Conservation (phyloP, 352 stramenopile genomes). For the Nothophytophthora sp. region DNA sequence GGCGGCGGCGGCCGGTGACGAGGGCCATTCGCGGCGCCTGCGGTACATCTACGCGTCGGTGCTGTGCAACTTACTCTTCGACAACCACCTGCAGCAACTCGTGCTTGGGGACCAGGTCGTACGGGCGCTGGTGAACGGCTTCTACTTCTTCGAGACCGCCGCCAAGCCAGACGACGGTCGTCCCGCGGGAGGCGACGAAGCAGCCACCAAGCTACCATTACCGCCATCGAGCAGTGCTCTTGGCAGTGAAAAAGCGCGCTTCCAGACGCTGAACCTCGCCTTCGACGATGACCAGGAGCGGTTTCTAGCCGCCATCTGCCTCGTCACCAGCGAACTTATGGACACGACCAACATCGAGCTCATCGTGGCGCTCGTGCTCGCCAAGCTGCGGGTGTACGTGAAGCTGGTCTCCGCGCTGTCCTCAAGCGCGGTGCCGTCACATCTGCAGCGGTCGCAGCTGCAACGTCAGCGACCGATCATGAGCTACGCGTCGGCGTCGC, state of each 20-base stretch:
- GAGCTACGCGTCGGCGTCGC: slow-evolving; percentile 44
- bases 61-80: slow-evolving; percentile 71
- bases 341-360: slow-evolving; percentile 57
- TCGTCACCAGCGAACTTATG: slow-evolving; percentile 68
- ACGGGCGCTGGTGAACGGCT: slow-evolving; percentile 49
- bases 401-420: slow-evolving; percentile 7
- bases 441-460: slow-evolving; percentile 16
- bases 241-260: slow-evolving; percentile 20
- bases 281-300: slow-evolving; percentile 66
- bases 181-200: neutral
- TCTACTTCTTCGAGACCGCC: slow-evolving; percentile 38
- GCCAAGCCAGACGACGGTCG: neutral
- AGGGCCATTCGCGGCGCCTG: slow-evolving; percentile 36
- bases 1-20: slow-evolving; percentile 38
- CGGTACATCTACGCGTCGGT: slow-evolving; percentile 66
- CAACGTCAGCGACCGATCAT: slow-evolving; percentile 42
- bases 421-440: neutral
- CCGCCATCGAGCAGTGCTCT: neutral
- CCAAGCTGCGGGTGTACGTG: slow-evolving; percentile 37
- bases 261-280: slow-evolving; percentile 42
- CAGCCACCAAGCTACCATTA: neutral
- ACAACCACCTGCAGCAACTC: slow-evolving; percentile 61
- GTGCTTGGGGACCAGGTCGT: slow-evolving; percentile 64
- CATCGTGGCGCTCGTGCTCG: slow-evolving; percentile 50
- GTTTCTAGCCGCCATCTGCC: slow-evolving; percentile 67